Evolutionary conservation across 345 rosid genomes (phyloP).

Genomic region (Bruguiera gymnorhiza): DNA sequence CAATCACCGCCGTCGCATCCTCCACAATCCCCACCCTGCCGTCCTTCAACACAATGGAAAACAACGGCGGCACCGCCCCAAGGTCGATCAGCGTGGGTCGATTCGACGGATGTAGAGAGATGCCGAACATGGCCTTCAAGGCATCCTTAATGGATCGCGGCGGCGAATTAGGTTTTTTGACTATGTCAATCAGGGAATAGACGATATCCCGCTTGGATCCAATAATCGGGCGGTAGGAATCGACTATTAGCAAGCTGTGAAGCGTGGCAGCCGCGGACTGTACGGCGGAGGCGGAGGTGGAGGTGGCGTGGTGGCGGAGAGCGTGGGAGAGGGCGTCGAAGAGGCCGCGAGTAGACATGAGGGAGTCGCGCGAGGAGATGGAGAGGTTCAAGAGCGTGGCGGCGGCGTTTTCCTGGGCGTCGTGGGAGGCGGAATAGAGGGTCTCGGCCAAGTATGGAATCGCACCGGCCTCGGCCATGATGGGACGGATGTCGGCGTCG

Average conservation of each 20-base stretch:
- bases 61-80: constrained; percentile 59
- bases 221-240: constrained; percentile 71
- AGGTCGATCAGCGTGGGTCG: constrained; percentile 58
- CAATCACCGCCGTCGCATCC: constrained; percentile 88
- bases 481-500: constrained; percentile 62
- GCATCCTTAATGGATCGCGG: constrained; percentile 76
- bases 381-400: constrained; percentile 82
- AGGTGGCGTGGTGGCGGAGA: constrained; percentile 55
- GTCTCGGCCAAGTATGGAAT: constrained; percentile 77
- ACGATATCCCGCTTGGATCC: constrained; percentile 86
- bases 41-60: constrained; percentile 63
- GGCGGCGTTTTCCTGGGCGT: constrained; percentile 78
- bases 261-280: constrained; percentile 84
- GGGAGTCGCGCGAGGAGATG: constrained; percentile 56
- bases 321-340: constrained; percentile 86
- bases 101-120: constrained; percentile 64
- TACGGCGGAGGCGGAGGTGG: constrained; percentile 60
- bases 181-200: constrained; percentile 63
- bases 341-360: constrained; percentile 81
- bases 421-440: constrained; percentile 63
- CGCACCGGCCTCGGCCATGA: constrained; percentile 75
- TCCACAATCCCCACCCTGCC: constrained; percentile 82
- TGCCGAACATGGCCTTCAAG: constrained; percentile 78
- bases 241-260: constrained; percentile 67
- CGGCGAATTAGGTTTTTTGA: constrained; percentile 48